These are phyloP conservation scores for Skeletonema marinoi DNA, from an alignment of 108 stramenopile genomes.

Conservation along the genomic window DNA sequence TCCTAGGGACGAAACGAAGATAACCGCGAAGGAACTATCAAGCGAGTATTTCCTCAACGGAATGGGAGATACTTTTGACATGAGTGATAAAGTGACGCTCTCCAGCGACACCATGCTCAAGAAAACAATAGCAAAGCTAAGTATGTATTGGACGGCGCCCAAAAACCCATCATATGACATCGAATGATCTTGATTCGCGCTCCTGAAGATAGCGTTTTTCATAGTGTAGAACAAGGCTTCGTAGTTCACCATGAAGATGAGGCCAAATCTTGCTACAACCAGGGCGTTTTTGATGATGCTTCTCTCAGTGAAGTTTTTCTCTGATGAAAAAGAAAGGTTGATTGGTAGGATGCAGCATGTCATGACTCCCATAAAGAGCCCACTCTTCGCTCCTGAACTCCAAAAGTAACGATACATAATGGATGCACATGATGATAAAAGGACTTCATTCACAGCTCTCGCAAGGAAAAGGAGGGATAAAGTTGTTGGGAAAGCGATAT, in stretches of 20 bases:
- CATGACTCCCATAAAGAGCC: constrained; percentile 36
- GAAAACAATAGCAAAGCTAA: constrained; percentile 29
- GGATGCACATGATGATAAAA: constrained; percentile 38
- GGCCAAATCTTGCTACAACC: constrained; percentile 23
- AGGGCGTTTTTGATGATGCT: constrained; percentile 18
- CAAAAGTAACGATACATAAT: constrained; percentile 37
- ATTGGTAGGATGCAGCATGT: constrained; percentile 34
- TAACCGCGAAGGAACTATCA: constrained; percentile 38
- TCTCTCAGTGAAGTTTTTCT: constrained; percentile 14
- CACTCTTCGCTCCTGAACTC: constrained; percentile 31
- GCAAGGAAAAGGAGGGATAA: constrained; percentile 17
- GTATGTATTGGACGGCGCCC: constrained; percentile 28
- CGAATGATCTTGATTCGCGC: constrained; percentile 2
- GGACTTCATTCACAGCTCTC: constrained; percentile 15
- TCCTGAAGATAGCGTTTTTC: constrained; percentile 4
- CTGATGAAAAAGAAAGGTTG: constrained; percentile 19
- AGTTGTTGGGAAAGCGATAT: constrained; percentile 45
- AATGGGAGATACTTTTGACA: constrained; percentile 40
- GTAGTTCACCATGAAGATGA: constrained; percentile 45
- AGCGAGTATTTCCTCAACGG: constrained; percentile 37
- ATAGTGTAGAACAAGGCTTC: constrained; percentile 36
- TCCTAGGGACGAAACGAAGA: constrained; percentile 22
- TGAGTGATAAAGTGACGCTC: constrained; percentile 30
- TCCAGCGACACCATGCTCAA: constrained; percentile 21
- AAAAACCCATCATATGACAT: constrained; percentile 30